Percentiles rank a stretch among this genome's conserved stretches.
phyloP scores from a whole-genome alignment of 2,329 filamentous ascomycete species.

The Claviceps capensis region DNA sequence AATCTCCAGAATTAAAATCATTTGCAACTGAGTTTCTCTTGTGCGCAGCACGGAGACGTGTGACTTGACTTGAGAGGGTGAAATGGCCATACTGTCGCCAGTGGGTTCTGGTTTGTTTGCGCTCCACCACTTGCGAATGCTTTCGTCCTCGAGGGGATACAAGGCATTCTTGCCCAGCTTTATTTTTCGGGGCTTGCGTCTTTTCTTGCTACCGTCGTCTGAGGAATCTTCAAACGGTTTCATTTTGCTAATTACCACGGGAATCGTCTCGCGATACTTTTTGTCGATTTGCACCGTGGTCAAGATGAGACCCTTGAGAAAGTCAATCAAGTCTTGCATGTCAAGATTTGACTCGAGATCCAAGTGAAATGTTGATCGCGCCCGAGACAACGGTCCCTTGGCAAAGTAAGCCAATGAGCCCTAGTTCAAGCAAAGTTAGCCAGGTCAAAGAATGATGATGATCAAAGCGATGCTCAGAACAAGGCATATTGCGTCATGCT shows the following conservation, averaged over 20 bases:
- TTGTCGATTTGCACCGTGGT: constrained; percentile 58
- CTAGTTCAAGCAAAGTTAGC: constrained; percentile 20
- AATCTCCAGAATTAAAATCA: constrained; percentile 67
- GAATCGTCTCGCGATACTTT: constrained; percentile 62
- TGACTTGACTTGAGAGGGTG: constrained; percentile 42
- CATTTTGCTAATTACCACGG: constrained; percentile 44
- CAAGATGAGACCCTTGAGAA: constrained; percentile 55
- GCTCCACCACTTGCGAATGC: constrained; percentile 59
- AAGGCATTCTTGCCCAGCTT: constrained; percentile 55
- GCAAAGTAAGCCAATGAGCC: constrained; percentile 73
- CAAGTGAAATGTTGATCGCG: constrained; percentile 55
- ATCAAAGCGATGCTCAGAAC: no score
- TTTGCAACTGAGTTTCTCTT: constrained; percentile 66
- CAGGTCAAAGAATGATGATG: constrained; percentile 10
- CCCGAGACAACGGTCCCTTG: constrained; percentile 66
- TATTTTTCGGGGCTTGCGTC: constrained; percentile 46
- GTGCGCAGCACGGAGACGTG: constrained; percentile 54
- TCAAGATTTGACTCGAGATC: constrained; percentile 46
- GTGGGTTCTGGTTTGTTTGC: constrained; percentile 36
- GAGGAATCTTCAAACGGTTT: constrained; percentile 43
- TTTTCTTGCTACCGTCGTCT: constrained; percentile 32
- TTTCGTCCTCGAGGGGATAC: constrained; percentile 51
- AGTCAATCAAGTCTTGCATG: constrained; percentile 50
- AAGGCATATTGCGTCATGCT: neutral
- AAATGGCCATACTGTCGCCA: constrained; percentile 32